phyloP scores from a whole-genome alignment of 2,329 filamentous ascomycete genomes.

The Pyrenochaeta sp. region DNA sequence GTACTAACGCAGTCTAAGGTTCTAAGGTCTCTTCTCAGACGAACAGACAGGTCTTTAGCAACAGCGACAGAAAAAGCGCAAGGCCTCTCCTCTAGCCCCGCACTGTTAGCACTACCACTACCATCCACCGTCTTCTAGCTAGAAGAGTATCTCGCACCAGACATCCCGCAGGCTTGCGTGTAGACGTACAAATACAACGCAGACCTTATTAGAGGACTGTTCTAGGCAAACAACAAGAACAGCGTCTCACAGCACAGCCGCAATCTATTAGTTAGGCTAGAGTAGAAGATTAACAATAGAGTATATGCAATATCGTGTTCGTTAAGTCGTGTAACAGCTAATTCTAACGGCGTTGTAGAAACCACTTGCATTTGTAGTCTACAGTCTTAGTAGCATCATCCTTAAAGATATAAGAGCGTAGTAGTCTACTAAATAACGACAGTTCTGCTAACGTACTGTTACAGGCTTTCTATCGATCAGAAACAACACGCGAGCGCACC shows the following conservation, averaged over 20 bases:
- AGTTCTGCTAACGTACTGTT: conserved; percentile 7
- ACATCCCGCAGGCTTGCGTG: conserved; percentile 47
- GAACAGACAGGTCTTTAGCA: conserved; percentile 6
- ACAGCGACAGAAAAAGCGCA: conserved; percentile 7
- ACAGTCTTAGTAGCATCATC: conserved; percentile 51
- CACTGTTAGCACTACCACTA: conserved; percentile 23
- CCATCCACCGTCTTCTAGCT: too few species aligned
- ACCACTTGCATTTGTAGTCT: conserved; percentile 48
- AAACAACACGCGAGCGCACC: conserved; percentile 30
- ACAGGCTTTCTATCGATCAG: conserved; percentile 44
- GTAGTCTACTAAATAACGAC: background rate
- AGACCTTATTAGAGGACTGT: conserved; percentile 46
- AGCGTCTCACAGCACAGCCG: conserved; percentile 48
- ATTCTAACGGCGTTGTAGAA: conserved; percentile 24
- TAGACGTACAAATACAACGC: conserved; percentile 55
- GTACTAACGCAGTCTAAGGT: conserved; percentile 12
- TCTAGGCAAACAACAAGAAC: conserved; percentile 49
- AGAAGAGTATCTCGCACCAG: conserved; percentile 44
- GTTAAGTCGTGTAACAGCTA: conserved; percentile 8
- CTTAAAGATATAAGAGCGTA: conserved; percentile 44
- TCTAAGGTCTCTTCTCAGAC: conserved; percentile 10
- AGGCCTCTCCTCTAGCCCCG: background rate
- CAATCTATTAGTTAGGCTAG: conserved; percentile 29
- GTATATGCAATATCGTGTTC: conserved; percentile 14
- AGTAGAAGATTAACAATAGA: conserved; percentile 42